Base-by-base conservation (phyloP, 208 protist genomes). In the Spongospora subterranea region DNA sequence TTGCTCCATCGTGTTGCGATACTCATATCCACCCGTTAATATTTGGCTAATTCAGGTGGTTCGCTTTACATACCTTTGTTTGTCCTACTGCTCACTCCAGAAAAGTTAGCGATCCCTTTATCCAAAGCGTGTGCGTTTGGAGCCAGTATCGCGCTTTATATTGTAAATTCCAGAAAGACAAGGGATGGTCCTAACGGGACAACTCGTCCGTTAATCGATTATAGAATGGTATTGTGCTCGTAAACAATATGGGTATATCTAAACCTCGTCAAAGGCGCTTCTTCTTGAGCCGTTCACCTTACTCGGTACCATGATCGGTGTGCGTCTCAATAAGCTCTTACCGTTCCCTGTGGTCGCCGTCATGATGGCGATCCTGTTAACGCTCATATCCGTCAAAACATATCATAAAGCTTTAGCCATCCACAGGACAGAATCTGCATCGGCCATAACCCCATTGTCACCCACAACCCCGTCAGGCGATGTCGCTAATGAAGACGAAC, bases 91-190 rank as follows among this genome's bases (percentile, higher is more conserved):
- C 71, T 82, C 6, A 40, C 71, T 20, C 71, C 71, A 43, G 11
- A 82, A 13, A 82, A 82, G 71, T 35, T 82, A 35, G 71, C 71
- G 71, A 82, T 82, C 40, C 71, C 71, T 6, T 82, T 82, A 43
- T 82, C 71, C 6, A 82, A 82, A 35, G 71, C 71, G 11, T 82
- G 71, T 43, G 71, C 71, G 11, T 82, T 82, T 43, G 71, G 71
- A 6, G 71, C 71, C n/a, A 82, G 71, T 35, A n/a, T 82, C 13
- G 71, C 71, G 13, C 6, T 82, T 6, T 82, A 45, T 43, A 35
- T 82, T 43, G 40, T 35, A 6, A 82, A 82, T 82, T 82, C 71
- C 71, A 35, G 35, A 43, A 82, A n/a, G n/a, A 82, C 17, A 35
- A 6, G 71, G 11, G 17, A 6, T 35, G 13, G n/a, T 20, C 17